Percentiles rank a stretch among this genome's conserved stretches.
Conservation (phyloP, 208 protist species). For the Acanthamoeba royreba region DNA sequence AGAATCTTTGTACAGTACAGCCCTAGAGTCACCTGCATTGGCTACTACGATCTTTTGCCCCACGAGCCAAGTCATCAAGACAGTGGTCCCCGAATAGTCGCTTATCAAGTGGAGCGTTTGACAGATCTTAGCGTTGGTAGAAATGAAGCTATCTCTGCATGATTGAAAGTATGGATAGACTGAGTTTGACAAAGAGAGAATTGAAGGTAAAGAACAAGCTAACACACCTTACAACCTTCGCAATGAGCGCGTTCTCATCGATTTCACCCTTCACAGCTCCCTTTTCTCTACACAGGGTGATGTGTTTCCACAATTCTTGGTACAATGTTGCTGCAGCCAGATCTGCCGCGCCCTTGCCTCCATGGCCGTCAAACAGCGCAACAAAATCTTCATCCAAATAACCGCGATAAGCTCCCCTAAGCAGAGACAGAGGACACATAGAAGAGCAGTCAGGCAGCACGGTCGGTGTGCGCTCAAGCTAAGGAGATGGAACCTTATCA, state of each 20-base stretch:
- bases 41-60: slow-evolving; percentile 53
- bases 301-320: not conserved
- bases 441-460: not conserved
- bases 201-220: not conserved
- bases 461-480: not conserved
- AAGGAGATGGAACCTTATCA: not conserved
- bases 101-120: not conserved
- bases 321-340: slow-evolving; percentile 2
- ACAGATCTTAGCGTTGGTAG: not conserved
- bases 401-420: not conserved
- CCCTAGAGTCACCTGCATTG: not conserved
- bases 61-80: not conserved
- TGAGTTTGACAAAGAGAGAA: too few relatives aligned
- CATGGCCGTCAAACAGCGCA: not conserved
- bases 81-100: slow-evolving; percentile 58
- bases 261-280: not conserved
- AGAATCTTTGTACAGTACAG: not conserved
- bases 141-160: not conserved
- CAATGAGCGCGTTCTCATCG: not conserved
- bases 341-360: not conserved
- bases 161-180: too few relatives aligned
- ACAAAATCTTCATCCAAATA: not conserved
- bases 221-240: not conserved
- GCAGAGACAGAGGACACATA: not conserved
- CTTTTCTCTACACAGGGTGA: not conserved